phyloP scores from a whole-genome alignment of 495 filamentous ascomycete genomes.

The Daldinia caldariorum region DNA sequence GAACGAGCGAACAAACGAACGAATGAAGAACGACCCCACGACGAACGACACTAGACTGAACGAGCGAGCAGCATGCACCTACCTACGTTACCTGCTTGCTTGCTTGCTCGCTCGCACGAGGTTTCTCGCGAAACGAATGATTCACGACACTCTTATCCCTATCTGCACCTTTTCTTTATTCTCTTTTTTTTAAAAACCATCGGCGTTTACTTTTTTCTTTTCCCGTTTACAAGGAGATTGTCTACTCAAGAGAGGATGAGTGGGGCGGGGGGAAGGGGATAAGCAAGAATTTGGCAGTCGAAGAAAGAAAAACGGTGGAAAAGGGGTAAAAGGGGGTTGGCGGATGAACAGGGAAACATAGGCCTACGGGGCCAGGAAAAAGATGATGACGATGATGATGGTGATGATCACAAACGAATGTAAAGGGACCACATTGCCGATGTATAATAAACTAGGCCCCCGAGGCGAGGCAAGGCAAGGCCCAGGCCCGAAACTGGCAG shows the following conservation, averaged over 20 bases:
- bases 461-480: neutral
- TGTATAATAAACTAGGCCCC: conserved; percentile 5
- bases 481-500: neutral
- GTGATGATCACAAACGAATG: neutral
- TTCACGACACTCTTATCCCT: neutral
- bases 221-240: too few species aligned
- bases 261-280: too few species aligned
- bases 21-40: neutral
- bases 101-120: neutral
- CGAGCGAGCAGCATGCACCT: neutral
- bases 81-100: too few species aligned
- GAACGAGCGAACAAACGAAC: neutral
- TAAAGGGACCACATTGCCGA: neutral
- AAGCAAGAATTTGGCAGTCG: neutral
- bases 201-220: neutral
- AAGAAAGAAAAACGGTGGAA: too few species aligned
- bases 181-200: neutral
- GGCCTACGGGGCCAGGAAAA: neutral
- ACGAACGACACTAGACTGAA: neutral
- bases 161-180: neutral
- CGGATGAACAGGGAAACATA: neutral
- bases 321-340: too few species aligned
- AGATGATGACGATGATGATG: neutral
- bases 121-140: conserved; percentile 5
- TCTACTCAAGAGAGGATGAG: too few species aligned